Evolutionary conservation across 2,329 filamentous ascomycete species (phyloP).

Genomic region (Venturia carpophila): DNA sequence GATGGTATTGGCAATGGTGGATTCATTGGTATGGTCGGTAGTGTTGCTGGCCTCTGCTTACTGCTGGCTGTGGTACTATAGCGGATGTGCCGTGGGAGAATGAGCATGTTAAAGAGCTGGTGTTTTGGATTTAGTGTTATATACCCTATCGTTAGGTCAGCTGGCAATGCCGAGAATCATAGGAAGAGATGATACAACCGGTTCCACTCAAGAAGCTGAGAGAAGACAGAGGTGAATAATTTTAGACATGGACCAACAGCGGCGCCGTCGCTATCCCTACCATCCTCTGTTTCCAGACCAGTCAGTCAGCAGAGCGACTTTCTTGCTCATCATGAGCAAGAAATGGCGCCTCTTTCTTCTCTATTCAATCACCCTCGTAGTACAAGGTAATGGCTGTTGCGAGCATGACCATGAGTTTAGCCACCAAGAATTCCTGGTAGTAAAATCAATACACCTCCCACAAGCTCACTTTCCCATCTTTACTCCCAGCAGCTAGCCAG

Average conservation of each 20-base stretch:
- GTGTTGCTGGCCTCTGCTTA: not conserved
- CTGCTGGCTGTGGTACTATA: not conserved
- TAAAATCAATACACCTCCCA: constrained; percentile 73
- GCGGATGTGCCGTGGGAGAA: not conserved
- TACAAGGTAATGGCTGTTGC: too few species aligned
- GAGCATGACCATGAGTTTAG: too few species aligned
- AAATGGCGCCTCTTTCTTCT: too few species aligned
- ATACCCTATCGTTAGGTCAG: constrained; percentile 5
- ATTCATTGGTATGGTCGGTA: not conserved
- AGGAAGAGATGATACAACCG: not conserved
- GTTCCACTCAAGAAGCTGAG: too few species aligned
- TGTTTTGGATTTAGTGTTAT: not conserved
- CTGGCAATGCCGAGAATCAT: not conserved
- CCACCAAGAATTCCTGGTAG: too few species aligned
- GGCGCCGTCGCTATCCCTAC: too few species aligned
- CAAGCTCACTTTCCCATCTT: constrained; percentile 89
- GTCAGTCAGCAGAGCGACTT: too few species aligned
- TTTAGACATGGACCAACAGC: too few species aligned
- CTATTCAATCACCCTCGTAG: too few species aligned
- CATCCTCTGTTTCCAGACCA: too few species aligned
- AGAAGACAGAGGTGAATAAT: too few species aligned
- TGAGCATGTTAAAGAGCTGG: not conserved
- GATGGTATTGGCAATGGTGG: not conserved
- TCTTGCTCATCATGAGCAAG: too few species aligned
- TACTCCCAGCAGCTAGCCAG: constrained; percentile 84